Evolutionary conservation across 768 basidiomycete genomes (phyloP).

Genomic region (Naematelia encephala): DNA sequence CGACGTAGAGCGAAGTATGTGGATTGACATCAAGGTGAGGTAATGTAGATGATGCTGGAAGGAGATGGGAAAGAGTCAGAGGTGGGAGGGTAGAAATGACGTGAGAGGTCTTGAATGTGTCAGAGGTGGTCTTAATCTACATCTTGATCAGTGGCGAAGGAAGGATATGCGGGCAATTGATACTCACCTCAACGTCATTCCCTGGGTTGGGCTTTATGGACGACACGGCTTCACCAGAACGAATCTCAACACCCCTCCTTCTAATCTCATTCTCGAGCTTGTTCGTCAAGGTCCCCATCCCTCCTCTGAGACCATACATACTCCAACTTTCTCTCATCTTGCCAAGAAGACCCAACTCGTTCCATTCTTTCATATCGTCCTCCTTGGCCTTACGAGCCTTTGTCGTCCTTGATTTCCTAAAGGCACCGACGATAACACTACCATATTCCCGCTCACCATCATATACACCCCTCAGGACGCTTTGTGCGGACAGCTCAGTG

Average conservation of each 20-base stretch:
- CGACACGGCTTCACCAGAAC: slow-evolving; percentile 51
- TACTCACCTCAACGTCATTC: slow-evolving; percentile 20
- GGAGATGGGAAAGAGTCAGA: slow-evolving; percentile 59
- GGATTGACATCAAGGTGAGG: slow-evolving; percentile 71
- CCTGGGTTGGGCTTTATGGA: neutral
- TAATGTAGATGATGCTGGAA: slow-evolving; percentile 50
- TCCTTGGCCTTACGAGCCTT: slow-evolving; percentile 16
- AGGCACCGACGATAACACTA: slow-evolving; percentile 64
- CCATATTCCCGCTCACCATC: slow-evolving; percentile 66
- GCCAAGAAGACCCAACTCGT: slow-evolving; percentile 67
- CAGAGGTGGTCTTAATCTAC: slow-evolving; percentile 13
- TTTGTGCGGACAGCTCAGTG: slow-evolving; percentile 62
- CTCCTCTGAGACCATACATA: slow-evolving; percentile 77
- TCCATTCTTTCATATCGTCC: slow-evolving; percentile 58
- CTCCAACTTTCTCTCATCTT: slow-evolving; percentile 70
- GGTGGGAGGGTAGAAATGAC: slow-evolving; percentile 70
- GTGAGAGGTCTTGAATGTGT: slow-evolving; percentile 51
- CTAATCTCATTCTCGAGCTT: slow-evolving; percentile 58
- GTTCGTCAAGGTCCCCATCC: slow-evolving; percentile 65
- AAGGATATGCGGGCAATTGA: too few relatives aligned
- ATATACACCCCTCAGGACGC: slow-evolving; percentile 61
- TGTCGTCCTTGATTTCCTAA: slow-evolving; percentile 6
- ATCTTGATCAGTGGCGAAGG: too few relatives aligned
- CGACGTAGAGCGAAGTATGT: slow-evolving; percentile 74
- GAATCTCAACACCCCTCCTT: slow-evolving; percentile 61